phyloP scores from a whole-genome alignment of 345 rosid species.

The Microcos paniculata region DNA sequence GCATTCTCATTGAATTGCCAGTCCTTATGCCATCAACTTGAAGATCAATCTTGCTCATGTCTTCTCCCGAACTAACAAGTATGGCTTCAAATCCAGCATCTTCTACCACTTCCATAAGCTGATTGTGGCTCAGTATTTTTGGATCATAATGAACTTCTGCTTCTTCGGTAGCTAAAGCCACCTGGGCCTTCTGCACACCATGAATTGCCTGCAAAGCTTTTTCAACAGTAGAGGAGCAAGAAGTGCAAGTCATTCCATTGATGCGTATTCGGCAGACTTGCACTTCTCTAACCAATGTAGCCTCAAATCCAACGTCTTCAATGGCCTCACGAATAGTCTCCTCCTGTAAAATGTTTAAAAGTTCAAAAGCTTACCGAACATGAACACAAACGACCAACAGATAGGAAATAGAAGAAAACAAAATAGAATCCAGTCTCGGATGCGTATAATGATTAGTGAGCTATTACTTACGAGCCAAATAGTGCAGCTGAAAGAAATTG shows the following conservation, averaged over 20 bases:
- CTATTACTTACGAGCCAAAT: not conserved
- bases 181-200: constrained; percentile 75
- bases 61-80: constrained; percentile 71
- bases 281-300: constrained; percentile 56
- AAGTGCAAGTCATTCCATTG: constrained; percentile 88
- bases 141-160: constrained; percentile 78
- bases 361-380: not conserved
- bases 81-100: constrained; percentile 72
- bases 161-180: constrained; percentile 90
- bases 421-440: not conserved
- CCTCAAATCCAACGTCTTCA: constrained; percentile 82
- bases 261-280: constrained; percentile 74
- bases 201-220: constrained; percentile 51
- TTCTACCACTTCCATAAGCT: constrained; percentile 46
- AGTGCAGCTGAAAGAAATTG: not conserved
- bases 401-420: not conserved
- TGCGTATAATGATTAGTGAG: not conserved
- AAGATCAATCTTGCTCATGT: constrained; percentile 67
- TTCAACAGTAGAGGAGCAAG: constrained; percentile 79
- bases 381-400: not conserved
- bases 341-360: constrained; percentile 41
- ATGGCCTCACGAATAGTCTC: constrained; percentile 84
- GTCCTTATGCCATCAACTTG: constrained; percentile 66
- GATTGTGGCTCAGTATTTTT: constrained; percentile 32
- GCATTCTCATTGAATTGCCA: constrained; percentile 43